phyloP scores from a whole-genome alignment of 352 stramenopile genomes.

The Globisporangium acanthophoron region DNA sequence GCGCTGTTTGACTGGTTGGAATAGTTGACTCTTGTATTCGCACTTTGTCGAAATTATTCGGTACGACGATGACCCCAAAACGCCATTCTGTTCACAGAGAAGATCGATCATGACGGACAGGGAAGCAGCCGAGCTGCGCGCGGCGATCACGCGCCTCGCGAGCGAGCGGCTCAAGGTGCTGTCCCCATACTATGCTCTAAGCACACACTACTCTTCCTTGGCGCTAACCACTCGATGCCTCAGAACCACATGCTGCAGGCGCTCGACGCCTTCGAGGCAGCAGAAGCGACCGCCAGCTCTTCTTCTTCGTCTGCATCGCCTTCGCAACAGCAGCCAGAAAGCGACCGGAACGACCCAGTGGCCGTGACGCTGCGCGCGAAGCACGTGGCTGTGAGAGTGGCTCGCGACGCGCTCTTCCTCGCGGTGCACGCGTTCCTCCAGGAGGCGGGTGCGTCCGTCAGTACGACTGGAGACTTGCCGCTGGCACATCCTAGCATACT shows the following conservation, averaged over 20 bases:
- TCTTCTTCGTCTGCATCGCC: slow-evolving; percentile 9
- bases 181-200: background rate
- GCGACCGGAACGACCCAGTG: slow-evolving; percentile 42
- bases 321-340: background rate
- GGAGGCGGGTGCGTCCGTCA: slow-evolving; percentile 43
- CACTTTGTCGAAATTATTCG: too few species aligned
- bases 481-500: too few species aligned
- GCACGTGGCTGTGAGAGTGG: slow-evolving; percentile 31
- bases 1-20: background rate
- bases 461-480: background rate
- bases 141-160: slow-evolving; percentile 25
- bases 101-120: background rate
- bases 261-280: slow-evolving; percentile 36
- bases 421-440: slow-evolving; percentile 63
- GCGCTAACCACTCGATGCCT: background rate
- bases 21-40: background rate
- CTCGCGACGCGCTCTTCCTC: slow-evolving; percentile 65
- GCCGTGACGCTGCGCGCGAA: slow-evolving; percentile 36
- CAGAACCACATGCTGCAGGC: slow-evolving; percentile 72
- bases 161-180: slow-evolving; percentile 31
- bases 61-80: too few species aligned
- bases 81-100: background rate
- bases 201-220: too few species aligned
- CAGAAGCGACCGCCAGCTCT: background rate
- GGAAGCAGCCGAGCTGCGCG: slow-evolving; percentile 31